A percentile compares a stretch with the other conserved stretches of the same genome.
Conservation (phyloP, 106 monocot species). For the Gastrodia elata region DNA sequence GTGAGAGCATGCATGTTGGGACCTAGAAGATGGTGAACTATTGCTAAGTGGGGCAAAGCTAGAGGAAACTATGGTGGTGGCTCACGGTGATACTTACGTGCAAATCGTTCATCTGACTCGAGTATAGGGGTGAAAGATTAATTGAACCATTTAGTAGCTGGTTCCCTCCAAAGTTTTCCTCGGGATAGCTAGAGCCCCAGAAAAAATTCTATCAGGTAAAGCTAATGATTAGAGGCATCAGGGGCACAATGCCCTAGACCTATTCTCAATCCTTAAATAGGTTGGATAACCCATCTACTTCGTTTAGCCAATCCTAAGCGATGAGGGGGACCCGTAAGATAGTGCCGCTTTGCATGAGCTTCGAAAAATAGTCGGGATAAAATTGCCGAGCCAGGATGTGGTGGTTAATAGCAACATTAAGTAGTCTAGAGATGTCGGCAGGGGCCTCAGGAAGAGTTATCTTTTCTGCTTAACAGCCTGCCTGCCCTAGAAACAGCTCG, state of each 20-base stretch:
- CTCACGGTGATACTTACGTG: not conserved
- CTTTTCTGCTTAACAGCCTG: conserved; percentile 20
- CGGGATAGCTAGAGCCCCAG: not conserved
- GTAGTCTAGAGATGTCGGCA: conserved; percentile 16
- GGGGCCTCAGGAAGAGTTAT: conserved; percentile 27
- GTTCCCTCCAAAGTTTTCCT: not conserved
- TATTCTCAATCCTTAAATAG: not conserved
- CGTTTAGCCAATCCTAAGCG: conserved; percentile 13
- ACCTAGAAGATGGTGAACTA: conserved; percentile 16
- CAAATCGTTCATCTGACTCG: conserved; percentile 2
- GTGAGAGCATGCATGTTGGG: conserved; percentile 18
- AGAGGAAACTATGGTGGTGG: not conserved
- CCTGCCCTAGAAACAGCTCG: conserved; percentile 10
- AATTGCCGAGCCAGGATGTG: conserved; percentile 26
- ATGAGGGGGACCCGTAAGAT: too few relatives aligned
- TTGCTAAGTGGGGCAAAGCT: not conserved
- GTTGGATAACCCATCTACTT: not conserved
- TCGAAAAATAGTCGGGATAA: conserved; percentile 29
- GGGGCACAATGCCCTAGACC: not conserved
- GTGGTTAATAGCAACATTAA: conserved; percentile 12
- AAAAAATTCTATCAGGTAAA: not conserved
- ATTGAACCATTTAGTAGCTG: conserved; percentile 2
- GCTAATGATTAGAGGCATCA: too few relatives aligned
- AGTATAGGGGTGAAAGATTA: conserved; percentile 6
- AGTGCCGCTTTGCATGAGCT: conserved; percentile 9